A percentile compares a stretch with the other conserved stretches of the same genome.
Conservation (phyloP, 495 filamentous ascomycete species). For the Parachaetomium inaequale region DNA sequence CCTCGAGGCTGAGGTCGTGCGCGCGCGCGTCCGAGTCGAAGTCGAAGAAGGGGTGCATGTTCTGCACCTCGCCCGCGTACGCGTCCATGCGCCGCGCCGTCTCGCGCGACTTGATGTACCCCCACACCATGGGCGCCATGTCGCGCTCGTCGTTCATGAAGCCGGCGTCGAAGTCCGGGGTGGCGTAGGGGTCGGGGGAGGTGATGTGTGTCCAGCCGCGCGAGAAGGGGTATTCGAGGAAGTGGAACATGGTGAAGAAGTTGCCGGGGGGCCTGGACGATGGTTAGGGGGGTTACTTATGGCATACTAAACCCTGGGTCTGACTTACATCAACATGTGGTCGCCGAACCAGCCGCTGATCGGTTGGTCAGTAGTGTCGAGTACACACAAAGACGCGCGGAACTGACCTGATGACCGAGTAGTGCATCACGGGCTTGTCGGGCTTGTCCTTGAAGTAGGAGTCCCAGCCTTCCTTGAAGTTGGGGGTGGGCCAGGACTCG, state of each 20-base stretch:
- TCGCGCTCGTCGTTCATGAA: constrained; percentile 85
- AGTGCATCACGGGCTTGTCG: constrained; percentile 85
- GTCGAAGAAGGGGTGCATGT: constrained; percentile 63
- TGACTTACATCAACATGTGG: constrained; percentile 59
- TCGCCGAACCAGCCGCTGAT: constrained; percentile 64
- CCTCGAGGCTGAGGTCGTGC: constrained; percentile 67
- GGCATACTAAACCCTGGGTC: neutral
- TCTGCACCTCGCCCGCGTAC: constrained; percentile 72
- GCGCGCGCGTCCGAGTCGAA: constrained; percentile 65
- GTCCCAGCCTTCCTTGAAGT: constrained; percentile 70
- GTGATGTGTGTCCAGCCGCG: constrained; percentile 70
- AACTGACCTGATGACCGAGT: constrained; percentile 52
- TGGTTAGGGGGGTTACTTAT: neutral
- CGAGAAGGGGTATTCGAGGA: constrained; percentile 79
- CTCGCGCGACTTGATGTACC: constrained; percentile 82
- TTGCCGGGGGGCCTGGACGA: constrained; percentile 53
- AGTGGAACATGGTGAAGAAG: constrained; percentile 87
- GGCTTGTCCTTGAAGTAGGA: constrained; percentile 81
- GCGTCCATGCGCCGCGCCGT: constrained; percentile 73
- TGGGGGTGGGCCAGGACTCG: constrained; percentile 60
- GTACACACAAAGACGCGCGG: neutral
- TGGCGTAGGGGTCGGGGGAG: constrained; percentile 66
- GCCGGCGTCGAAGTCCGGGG: constrained; percentile 75
- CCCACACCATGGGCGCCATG: constrained; percentile 82
- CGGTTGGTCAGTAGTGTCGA: too few relatives aligned